These are phyloP conservation scores for Tolypocladium tropicale DNA, from an alignment of 2,329 filamentous ascomycete species.

Conservation along the genomic window DNA sequence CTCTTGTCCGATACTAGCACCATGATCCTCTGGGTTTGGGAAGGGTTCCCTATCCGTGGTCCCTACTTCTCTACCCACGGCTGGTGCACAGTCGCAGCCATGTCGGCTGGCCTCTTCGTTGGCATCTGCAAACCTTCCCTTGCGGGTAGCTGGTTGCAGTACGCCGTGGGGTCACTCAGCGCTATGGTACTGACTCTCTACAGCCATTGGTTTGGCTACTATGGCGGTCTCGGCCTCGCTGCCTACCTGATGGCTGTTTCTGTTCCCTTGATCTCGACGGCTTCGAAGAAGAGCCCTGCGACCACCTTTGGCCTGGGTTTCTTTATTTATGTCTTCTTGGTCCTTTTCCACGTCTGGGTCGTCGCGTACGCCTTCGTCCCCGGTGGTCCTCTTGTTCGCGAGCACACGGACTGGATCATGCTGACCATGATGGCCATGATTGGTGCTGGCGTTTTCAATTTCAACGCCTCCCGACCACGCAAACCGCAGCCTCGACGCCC, in stretches of 20 bases:
- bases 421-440: slow-evolving; percentile 72
- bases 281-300: slow-evolving; percentile 66
- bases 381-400: slow-evolving; percentile 81
- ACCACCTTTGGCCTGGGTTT: slow-evolving; percentile 82
- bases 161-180: slow-evolving; percentile 66
- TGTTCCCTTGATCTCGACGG: slow-evolving; percentile 64
- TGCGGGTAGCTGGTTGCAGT: slow-evolving; percentile 69
- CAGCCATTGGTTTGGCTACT: slow-evolving; percentile 81
- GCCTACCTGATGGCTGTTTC: slow-evolving; percentile 75
- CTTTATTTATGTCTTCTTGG: slow-evolving; percentile 82
- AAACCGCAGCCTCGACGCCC: slow-evolving; percentile 20
- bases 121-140: slow-evolving; percentile 66
- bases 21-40: slow-evolving; percentile 98
- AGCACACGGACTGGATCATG: slow-evolving; percentile 96
- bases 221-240: slow-evolving; percentile 66
- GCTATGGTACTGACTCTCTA: slow-evolving; percentile 68
- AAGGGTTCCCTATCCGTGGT: slow-evolving; percentile 83
- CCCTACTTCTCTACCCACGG: slow-evolving; percentile 86
- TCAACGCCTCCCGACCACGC: slow-evolving; percentile 39
- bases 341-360: slow-evolving; percentile 97
- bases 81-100: slow-evolving; percentile 73
- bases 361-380: slow-evolving; percentile 98
- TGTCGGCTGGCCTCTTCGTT: slow-evolving; percentile 69
- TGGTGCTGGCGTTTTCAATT: slow-evolving; percentile 73
- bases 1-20: slow-evolving; percentile 94